Evolutionary conservation across 345 rosid genomes (phyloP).

Genomic region (Euclidium syriacum): DNA sequence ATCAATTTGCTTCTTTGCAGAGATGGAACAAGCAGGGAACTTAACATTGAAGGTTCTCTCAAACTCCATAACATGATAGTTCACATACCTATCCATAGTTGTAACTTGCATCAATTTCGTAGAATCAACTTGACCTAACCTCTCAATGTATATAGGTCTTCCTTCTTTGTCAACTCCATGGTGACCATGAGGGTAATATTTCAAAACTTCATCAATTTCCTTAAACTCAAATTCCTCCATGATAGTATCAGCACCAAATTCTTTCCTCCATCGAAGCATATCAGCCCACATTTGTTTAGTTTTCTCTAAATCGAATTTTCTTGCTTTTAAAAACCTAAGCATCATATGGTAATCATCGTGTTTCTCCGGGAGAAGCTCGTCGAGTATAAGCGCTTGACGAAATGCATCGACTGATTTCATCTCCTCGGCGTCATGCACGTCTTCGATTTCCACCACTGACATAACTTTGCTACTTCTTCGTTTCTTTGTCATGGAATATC

Average conservation of each 20-base stretch:
- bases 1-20: slow-evolving; percentile 85
- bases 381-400: slow-evolving; percentile 66
- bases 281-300: slow-evolving; percentile 92
- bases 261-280: slow-evolving; percentile 90
- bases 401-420: slow-evolving; percentile 70
- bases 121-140: slow-evolving; percentile 78
- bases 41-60: slow-evolving; percentile 73
- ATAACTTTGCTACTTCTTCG: slow-evolving; percentile 77
- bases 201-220: slow-evolving; percentile 58
- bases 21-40: slow-evolving; percentile 86
- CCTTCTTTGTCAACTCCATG: slow-evolving; percentile 96
- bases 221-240: slow-evolving; percentile 79
- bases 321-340: slow-evolving; percentile 93
- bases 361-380: slow-evolving; percentile 68
- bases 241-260: slow-evolving; percentile 69
- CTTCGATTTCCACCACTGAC: slow-evolving; percentile 58
- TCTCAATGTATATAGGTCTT: slow-evolving; percentile 88
- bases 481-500: slow-evolving; percentile 60
- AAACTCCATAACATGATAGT: slow-evolving; percentile 90
- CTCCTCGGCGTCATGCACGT: slow-evolving; percentile 68
- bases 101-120: slow-evolving; percentile 92
- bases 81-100: slow-evolving; percentile 78
- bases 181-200: slow-evolving; percentile 87
- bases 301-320: slow-evolving; percentile 85
- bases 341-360: slow-evolving; percentile 91